These are phyloP conservation scores for Psilocybe cubensis DNA, from an alignment of 768 basidiomycete genomes.

Conservation along the genomic window DNA sequence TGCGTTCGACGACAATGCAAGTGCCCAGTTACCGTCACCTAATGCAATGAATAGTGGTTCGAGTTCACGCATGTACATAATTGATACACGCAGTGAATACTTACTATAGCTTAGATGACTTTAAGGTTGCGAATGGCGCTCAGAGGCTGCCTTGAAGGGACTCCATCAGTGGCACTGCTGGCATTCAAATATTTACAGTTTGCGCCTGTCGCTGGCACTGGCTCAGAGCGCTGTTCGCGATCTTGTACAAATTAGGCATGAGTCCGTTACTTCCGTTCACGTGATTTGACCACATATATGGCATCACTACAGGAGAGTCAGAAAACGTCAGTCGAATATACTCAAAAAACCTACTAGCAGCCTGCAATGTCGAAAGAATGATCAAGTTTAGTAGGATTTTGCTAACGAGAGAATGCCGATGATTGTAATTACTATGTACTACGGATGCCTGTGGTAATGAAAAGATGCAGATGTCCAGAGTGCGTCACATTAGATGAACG, in stretches of 20 bases:
- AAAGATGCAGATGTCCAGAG: conserved; percentile 2
- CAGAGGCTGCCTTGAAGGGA: background rate
- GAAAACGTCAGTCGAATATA: too few species aligned
- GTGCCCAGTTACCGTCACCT: too few species aligned
- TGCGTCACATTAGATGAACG: background rate
- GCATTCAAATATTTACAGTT: background rate
- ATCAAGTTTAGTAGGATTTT: background rate
- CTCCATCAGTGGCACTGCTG: background rate
- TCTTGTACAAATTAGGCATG: background rate
- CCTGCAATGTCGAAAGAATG: too few species aligned
- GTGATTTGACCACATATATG: background rate
- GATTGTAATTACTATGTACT: background rate
- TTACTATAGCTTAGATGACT: too few species aligned
- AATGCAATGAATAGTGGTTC: too few species aligned
- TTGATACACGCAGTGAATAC: too few species aligned
- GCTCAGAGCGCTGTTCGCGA: background rate
- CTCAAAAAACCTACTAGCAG: too few species aligned
- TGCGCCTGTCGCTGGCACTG: background rate
- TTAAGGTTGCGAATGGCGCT: too few species aligned
- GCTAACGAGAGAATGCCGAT: background rate
- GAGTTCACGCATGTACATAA: too few species aligned
- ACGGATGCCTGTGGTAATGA: background rate
- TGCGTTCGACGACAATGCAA: background rate
- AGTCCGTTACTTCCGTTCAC: background rate
- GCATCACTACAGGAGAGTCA: background rate